These are phyloP conservation scores for Beauveria caledonica DNA, from an alignment of 2,329 filamentous ascomycete species.

Conservation along the genomic window DNA sequence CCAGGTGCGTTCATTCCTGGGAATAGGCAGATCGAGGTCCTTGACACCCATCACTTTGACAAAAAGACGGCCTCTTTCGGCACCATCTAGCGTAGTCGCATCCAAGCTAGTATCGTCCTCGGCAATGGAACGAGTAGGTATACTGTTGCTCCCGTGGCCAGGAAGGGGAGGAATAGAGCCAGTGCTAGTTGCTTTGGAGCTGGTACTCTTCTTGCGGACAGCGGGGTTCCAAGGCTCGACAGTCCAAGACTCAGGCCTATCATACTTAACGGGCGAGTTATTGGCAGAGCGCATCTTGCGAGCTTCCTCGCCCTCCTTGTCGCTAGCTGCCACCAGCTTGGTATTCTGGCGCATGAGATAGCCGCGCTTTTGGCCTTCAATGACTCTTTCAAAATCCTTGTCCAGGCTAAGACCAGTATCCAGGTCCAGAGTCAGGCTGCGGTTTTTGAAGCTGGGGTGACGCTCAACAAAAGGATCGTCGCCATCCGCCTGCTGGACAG, in stretches of 20 bases:
- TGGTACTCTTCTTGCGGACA: slow-evolving; percentile 56
- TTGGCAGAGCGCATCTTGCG: slow-evolving; percentile 50
- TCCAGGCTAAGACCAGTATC: slow-evolving; percentile 82
- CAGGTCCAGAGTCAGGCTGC: slow-evolving; percentile 74
- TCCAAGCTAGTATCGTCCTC: slow-evolving; percentile 59
- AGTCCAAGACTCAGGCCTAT: slow-evolving; percentile 85
- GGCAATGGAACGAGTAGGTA: slow-evolving; percentile 51
- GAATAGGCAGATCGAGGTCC: slow-evolving; percentile 84
- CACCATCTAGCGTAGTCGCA: slow-evolving; percentile 60
- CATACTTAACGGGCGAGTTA: slow-evolving; percentile 64
- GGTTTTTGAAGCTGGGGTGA: slow-evolving; percentile 67
- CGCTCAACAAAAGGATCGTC: slow-evolving; percentile 44
- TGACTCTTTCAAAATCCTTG: slow-evolving; percentile 88
- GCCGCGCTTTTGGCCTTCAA: slow-evolving; percentile 96
- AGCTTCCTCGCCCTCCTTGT: slow-evolving; percentile 56
- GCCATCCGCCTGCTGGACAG: slow-evolving; percentile 27
- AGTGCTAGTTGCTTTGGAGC: slow-evolving; percentile 32
- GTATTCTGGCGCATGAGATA: slow-evolving; percentile 99
- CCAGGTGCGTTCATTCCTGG: slow-evolving; percentile 82
- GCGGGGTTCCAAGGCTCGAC: slow-evolving; percentile 95
- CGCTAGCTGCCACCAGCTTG: slow-evolving; percentile 89
- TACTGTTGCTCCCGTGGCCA: slow-evolving; percentile 74
- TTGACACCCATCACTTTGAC: slow-evolving; percentile 99
- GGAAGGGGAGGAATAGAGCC: slow-evolving; percentile 76
- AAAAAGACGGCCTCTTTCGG: slow-evolving; percentile 84